Evolutionary conservation across 192 early-diverging fungal species (phyloP).

Genomic region (Entrophospora sp.): DNA sequence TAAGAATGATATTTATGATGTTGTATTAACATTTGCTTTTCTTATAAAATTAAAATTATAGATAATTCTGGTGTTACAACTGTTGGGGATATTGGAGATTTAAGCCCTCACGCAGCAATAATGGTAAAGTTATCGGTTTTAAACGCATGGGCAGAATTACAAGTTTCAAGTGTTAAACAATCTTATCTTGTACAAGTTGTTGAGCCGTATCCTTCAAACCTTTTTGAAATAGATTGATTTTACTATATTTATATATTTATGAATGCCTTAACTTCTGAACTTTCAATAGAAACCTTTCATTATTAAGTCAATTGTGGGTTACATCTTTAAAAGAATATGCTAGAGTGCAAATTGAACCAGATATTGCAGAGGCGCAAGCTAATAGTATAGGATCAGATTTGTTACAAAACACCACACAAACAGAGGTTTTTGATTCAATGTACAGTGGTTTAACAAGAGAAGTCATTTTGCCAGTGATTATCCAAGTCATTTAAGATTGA

Average conservation of each 20-base stretch:
- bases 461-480: slow-evolving; percentile 52
- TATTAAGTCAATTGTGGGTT: slow-evolving; percentile 55
- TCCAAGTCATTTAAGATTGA: too few species aligned
- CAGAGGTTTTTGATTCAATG: slow-evolving; percentile 44
- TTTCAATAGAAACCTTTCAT: slow-evolving; percentile 32
- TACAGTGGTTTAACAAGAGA: slow-evolving; percentile 60
- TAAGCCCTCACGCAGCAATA: slow-evolving; percentile 67
- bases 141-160: slow-evolving; percentile 74
- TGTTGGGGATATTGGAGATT: slow-evolving; percentile 45
- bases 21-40: not conserved
- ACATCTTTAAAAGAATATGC: slow-evolving; percentile 54
- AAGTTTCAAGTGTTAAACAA: slow-evolving; percentile 54
- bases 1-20: not conserved
- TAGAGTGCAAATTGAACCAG: slow-evolving; percentile 53
- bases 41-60: not conserved
- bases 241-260: slow-evolving; percentile 2
- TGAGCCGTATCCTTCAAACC: slow-evolving; percentile 35
- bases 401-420: not conserved
- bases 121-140: slow-evolving; percentile 71
- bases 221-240: not conserved
- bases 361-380: slow-evolving; percentile 26
- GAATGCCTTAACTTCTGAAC: not conserved
- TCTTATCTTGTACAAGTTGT: slow-evolving; percentile 54
- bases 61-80: slow-evolving; percentile 35
- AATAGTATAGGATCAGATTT: slow-evolving; percentile 10